Evolutionary conservation across 208 protist genomes (phyloP).

Genomic region (Zelonia costaricensis): DNA sequence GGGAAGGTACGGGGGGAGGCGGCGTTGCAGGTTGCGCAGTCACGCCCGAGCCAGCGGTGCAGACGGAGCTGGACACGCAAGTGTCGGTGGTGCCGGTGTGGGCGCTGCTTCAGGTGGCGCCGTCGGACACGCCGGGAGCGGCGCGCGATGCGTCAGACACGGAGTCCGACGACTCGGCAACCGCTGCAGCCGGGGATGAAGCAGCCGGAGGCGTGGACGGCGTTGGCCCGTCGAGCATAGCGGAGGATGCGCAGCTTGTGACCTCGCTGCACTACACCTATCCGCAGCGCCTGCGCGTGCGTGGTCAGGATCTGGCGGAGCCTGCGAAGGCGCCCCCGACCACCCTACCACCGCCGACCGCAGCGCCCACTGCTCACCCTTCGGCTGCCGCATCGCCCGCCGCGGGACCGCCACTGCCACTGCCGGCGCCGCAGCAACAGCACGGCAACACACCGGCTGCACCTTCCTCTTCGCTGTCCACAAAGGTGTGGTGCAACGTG

Average conservation of each 20-base stretch:
- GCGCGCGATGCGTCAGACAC: constrained; percentile 3
- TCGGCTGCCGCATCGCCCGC: too few relatives aligned
- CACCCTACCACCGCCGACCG: background rate
- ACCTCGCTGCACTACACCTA: constrained; percentile 18
- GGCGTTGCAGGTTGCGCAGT: background rate
- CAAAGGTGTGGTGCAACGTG: constrained; percentile 1
- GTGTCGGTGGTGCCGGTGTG: constrained; percentile 24
- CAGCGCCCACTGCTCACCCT: too few relatives aligned
- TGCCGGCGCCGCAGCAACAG: too few relatives aligned
- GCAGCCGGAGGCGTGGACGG: background rate
- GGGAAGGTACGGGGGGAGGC: background rate
- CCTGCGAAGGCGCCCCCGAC: background rate
- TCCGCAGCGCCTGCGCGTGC: background rate
- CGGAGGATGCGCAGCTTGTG: constrained; percentile 24
- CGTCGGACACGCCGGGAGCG: background rate
- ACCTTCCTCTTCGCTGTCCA: too few relatives aligned
- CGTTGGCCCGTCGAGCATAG: background rate
- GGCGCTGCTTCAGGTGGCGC: constrained; percentile 18
- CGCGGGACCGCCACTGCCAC: too few relatives aligned
- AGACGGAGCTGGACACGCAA: background rate
- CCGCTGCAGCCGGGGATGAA: background rate
- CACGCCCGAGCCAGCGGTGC: background rate
- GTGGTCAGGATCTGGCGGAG: background rate
- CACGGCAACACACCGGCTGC: background rate
- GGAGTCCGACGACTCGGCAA: background rate